phyloP scores from a whole-genome alignment of 495 filamentous ascomycete species.

The Aspergillus panamensis region DNA sequence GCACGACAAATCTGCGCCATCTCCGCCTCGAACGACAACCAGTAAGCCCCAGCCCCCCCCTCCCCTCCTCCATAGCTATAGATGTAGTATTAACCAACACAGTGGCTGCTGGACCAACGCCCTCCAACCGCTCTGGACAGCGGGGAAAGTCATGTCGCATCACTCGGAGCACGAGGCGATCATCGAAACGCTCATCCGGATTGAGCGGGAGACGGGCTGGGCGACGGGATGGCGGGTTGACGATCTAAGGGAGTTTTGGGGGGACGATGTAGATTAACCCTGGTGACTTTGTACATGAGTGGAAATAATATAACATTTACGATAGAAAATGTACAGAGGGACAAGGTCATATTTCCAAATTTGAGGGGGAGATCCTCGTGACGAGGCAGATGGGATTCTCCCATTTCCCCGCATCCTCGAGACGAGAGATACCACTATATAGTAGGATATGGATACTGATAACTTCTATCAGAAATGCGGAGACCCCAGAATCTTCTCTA shows the following conservation, averaged over 20 bases:
- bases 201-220: conserved; percentile 45
- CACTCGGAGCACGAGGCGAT: conserved; percentile 42
- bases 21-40: conserved; percentile 35
- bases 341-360: no score
- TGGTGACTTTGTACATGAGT: background rate
- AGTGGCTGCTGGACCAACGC: conserved; percentile 47
- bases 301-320: background rate
- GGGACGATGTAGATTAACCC: conserved; percentile 26
- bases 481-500: no score
- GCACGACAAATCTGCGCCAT: conserved; percentile 47
- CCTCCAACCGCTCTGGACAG: conserved; percentile 47
- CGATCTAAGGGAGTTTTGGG: conserved; percentile 44
- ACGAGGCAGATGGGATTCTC: no score
- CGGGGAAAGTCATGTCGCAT: conserved; percentile 44
- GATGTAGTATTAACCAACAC: conserved; percentile 16
- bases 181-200: conserved; percentile 34
- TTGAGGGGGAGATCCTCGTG: no score
- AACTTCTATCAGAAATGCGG: no score
- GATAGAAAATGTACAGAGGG: background rate
- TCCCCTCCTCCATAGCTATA: background rate
- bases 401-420: no score
- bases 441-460: no score
- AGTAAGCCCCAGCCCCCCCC: conserved; percentile 23
- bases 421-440: no score
- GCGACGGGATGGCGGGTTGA: conserved; percentile 40